A percentile compares a stretch with the other conserved stretches of the same genome.
These are phyloP conservation scores for Rhinocladiella mackenziei DNA, from an alignment of 2,329 filamentous ascomycete species.

Conservation along the genomic window DNA sequence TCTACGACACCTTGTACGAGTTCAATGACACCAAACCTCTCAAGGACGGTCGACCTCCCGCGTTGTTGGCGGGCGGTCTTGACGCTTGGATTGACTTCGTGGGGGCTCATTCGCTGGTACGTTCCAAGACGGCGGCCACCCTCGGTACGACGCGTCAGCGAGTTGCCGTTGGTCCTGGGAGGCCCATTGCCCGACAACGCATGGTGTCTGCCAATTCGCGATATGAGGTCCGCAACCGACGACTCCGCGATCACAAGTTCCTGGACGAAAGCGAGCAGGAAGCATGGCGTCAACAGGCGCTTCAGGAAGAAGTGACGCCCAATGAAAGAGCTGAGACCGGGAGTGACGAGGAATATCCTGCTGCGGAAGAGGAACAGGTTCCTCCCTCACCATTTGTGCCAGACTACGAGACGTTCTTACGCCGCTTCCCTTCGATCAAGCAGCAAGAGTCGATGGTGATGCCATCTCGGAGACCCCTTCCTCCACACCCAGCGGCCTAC, in stretches of 20 bases:
- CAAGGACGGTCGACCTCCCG: conserved; percentile 61
- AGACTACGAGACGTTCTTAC: conserved; percentile 77
- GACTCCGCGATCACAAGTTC: conserved; percentile 61
- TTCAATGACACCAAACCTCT: conserved; percentile 78
- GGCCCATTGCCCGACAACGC: conserved; percentile 51
- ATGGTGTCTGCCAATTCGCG: conserved; percentile 50
- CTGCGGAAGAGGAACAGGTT: conserved; percentile 45
- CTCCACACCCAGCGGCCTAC: conserved; percentile 23
- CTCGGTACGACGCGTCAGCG: conserved; percentile 44
- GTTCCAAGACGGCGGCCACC: conserved; percentile 52
- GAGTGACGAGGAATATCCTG: conserved; percentile 41
- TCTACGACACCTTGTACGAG: conserved; percentile 75
- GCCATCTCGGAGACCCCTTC: conserved; percentile 33
- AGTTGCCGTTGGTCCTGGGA: conserved; percentile 36
- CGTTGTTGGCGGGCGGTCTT: conserved; percentile 75
- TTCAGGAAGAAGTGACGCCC: conserved; percentile 58
- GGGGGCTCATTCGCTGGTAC: conserved; percentile 61
- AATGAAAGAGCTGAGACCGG: conserved; percentile 40
- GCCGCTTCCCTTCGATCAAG: conserved; percentile 70
- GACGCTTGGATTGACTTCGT: conserved; percentile 84
- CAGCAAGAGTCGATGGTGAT: conserved; percentile 56
- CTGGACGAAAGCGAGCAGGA: conserved; percentile 77
- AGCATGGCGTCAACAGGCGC: conserved; percentile 72
- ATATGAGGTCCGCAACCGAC: conserved; percentile 53
- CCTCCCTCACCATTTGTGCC: conserved; percentile 56